Base-by-base conservation (phyloP, 1,284 basidiomycete species). In the Afroboletus lepidellus region DNA sequence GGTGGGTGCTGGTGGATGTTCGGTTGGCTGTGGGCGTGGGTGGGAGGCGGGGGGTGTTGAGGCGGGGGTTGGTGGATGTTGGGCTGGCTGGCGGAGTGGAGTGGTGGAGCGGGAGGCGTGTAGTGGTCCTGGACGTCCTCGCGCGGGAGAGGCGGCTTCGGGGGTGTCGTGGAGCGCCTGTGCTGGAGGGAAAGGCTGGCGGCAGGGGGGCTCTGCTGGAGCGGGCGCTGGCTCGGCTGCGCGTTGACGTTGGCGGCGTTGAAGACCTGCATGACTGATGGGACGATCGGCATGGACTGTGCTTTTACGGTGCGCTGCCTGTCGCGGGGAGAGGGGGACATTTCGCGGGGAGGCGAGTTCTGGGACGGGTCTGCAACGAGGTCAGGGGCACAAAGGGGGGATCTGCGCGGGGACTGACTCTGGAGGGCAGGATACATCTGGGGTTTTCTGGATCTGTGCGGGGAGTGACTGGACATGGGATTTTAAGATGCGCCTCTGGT, bases 301-400 rank as follows among this genome's bases (percentile, higher is more conserved):
- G 81, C 65, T 60, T 86, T 85, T 25, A 76, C 64, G 18, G 80
- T 73, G 38, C 86, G 76, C 56, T 77, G 76, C 60, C 81, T 75
- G 56, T 85, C 80, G 47, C 79, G 78, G 33, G 87, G 86, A 3
- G 87, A 87, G 34, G 81, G 82, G 30, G 87, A 87, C 58, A 78
- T 75, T 61, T 89, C 85, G 51, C 85, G 77, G 36, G 77, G 72
- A 13, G 77, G 78, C 34, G 79, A 71, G 64, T 71, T 77, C 63
- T 65, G 65, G 50, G 55, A 50, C 18, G 56, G 38, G 44, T 27
- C 58, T 54, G 47, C 12, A 54, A 53, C 49, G 48, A 38, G 8
- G 3, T 2, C 37, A 24, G 16, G 18, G n/a, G 3, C 2, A 11
- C 12, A 8, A 9, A 18, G 7, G 12, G 4, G 15, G n/a, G 41